These are phyloP conservation scores for Pseudogymnoascus sp. DNA, from an alignment of 2,329 filamentous ascomycete species.

Conservation along the genomic window DNA sequence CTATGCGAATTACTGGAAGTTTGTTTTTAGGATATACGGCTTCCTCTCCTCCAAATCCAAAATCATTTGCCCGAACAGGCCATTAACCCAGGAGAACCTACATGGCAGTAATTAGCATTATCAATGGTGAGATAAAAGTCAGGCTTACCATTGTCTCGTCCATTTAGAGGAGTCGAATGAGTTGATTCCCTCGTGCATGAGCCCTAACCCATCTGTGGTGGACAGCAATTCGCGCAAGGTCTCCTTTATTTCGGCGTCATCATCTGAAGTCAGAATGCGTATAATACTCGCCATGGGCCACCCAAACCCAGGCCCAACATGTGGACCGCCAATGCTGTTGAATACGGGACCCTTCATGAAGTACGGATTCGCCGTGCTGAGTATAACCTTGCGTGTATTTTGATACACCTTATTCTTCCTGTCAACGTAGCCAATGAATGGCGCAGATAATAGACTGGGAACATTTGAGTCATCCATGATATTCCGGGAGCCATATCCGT, in stretches of 20 bases:
- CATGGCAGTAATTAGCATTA: not conserved
- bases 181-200: constrained; percentile 45
- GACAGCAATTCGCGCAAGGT: constrained; percentile 25
- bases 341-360: constrained; percentile 50
- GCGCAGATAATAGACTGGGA: constrained; percentile 58
- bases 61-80: constrained; percentile 78
- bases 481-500: constrained; percentile 56
- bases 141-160: constrained; percentile 37
- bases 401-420: constrained; percentile 61
- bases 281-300: constrained; percentile 54
- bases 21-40: constrained; percentile 53
- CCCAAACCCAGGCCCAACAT: constrained; percentile 52
- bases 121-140: not conserved
- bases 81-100: constrained; percentile 77
- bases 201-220: constrained; percentile 31
- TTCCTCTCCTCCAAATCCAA: constrained; percentile 68
- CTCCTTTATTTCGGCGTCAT: constrained; percentile 30
- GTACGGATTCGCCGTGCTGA: constrained; percentile 73
- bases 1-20: constrained; percentile 38
- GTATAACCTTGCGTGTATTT: constrained; percentile 73
- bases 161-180: constrained; percentile 37
- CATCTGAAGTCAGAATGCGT: constrained; percentile 43
- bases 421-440: constrained; percentile 56
- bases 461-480: constrained; percentile 71
- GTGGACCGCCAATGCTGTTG: constrained; percentile 63